Evolutionary conservation across 805 yeast genomes (phyloP), one percentile per base, ranked within the genome.

Genomic region (Candida xiaguanensis): DNA sequence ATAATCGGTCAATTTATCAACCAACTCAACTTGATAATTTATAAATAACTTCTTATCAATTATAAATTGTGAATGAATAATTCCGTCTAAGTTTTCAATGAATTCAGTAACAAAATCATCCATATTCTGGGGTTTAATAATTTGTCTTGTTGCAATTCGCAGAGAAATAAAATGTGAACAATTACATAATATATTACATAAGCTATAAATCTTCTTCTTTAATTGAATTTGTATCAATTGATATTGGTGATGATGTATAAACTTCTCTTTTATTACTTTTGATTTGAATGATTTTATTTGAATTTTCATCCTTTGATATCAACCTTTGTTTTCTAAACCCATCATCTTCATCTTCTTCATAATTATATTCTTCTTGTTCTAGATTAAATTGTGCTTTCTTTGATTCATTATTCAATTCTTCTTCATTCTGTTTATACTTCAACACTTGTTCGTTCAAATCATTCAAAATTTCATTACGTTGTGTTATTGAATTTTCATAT

Each of bases 21-120:
- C 34, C 26, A 65, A 45, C 25, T 67, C 72, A 4, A 59, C 42
- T 44, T 63, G 65, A 72, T 72, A 67, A 41, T 61, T 58, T 28
- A 36, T 29, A 7, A 67, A 50, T n/a, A 56, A 43, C 7, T 53
- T 58, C 22, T 39, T 45, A 40, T 67, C 59, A 42, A 67, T 41
- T 8, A 46, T 42, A 42, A 48, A 53, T 25, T 49, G 47, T 13
- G 58, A 49, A 18, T 61, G 44, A 5, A 34, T 14, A 7, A 13
- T 19, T 5, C 11, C 16, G 28, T 23, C 16, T 16, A 36, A 29
- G 13, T 22, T 14, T 13, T 20, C 34, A n/a, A 29, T 23, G 2
- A 36, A 48, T 50, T 45, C 65, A 57, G 5, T 56, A 28, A 31
- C 34, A 41, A 22, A 55, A 40, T 34, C n/a, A 61, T 50, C 27